Evolutionary conservation across 163 green algal species (phyloP).

Genomic region (Volvox carteri): DNA sequence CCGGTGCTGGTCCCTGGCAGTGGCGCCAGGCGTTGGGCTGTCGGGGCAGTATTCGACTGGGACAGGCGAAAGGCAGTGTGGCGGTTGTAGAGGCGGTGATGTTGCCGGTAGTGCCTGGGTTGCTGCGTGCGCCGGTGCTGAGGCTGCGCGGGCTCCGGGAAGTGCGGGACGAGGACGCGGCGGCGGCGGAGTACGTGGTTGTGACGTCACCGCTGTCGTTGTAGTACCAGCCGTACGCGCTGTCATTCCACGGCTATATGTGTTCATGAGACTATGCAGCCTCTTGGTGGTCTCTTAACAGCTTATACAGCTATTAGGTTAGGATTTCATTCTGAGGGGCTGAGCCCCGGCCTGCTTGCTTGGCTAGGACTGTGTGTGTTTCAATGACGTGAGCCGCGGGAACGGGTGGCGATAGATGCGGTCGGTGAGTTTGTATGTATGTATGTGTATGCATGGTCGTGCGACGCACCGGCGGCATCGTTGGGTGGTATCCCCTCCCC

Average conservation of each 20-base stretch:
- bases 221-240: no score
- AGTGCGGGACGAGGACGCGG: constrained; percentile 45
- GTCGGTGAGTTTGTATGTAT: background rate
- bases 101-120: constrained; percentile 22
- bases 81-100: constrained; percentile 54
- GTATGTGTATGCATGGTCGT: background rate
- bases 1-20: background rate
- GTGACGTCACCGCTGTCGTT: background rate
- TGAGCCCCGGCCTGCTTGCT: no score
- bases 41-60: constrained; percentile 34
- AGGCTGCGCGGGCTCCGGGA: constrained; percentile 41
- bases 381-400: background rate
- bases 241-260: no score
- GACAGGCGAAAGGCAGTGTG: constrained; percentile 25
- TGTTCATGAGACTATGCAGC: no score
- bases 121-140: constrained; percentile 41
- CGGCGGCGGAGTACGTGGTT: constrained; percentile 3
- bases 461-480: no score
- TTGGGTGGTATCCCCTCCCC: no score
- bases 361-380: background rate
- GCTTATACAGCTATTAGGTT: no score
- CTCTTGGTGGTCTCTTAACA: no score
- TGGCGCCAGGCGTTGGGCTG: constrained; percentile 44
- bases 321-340: no score
- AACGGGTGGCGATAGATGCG: background rate